Evolutionary conservation across 164 flowering plant genomes (phyloP).

Genomic region (Macadamia integrifolia): DNA sequence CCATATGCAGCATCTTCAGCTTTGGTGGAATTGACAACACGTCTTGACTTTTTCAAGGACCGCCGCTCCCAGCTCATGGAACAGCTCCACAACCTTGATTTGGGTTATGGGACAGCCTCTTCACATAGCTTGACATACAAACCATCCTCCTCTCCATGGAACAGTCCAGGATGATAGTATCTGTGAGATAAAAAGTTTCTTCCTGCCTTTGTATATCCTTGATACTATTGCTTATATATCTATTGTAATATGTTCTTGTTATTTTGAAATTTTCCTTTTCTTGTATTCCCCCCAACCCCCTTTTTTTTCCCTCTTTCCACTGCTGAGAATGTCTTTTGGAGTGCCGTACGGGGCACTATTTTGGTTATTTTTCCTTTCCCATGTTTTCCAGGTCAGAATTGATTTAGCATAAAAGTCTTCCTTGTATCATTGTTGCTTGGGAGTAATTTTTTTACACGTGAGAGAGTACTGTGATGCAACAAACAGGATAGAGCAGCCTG

Average conservation of each 20-base stretch:
- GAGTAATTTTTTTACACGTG: no score
- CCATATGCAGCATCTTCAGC: slow-evolving; percentile 72
- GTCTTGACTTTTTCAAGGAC: slow-evolving; percentile 98
- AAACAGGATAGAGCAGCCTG: no score
- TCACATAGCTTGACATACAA: slow-evolving; percentile 63
- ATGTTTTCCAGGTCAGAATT: no score
- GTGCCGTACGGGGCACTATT: no score
- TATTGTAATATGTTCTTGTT: not conserved
- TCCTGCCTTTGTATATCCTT: slow-evolving; percentile 18
- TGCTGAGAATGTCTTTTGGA: no score
- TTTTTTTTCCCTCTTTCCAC: no score
- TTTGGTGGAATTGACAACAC: slow-evolving; percentile 81
- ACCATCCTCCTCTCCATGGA: slow-evolving; percentile 80
- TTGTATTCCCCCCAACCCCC: no score
- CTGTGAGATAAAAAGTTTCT: not conserved
- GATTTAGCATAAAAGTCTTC: no score
- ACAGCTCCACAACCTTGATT: slow-evolving; percentile 87
- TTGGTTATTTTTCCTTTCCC: no score
- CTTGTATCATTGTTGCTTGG: no score
- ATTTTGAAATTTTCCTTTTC: not conserved
- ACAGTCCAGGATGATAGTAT: slow-evolving; percentile 14
- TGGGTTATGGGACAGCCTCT: slow-evolving; percentile 56
- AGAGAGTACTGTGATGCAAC: no score
- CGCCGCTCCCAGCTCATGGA: slow-evolving; percentile 95
- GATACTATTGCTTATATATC: not conserved